Base-by-base conservation (phyloP, 495 filamentous ascomycete genomes). In the Aspergillus carlsbadensis region DNA sequence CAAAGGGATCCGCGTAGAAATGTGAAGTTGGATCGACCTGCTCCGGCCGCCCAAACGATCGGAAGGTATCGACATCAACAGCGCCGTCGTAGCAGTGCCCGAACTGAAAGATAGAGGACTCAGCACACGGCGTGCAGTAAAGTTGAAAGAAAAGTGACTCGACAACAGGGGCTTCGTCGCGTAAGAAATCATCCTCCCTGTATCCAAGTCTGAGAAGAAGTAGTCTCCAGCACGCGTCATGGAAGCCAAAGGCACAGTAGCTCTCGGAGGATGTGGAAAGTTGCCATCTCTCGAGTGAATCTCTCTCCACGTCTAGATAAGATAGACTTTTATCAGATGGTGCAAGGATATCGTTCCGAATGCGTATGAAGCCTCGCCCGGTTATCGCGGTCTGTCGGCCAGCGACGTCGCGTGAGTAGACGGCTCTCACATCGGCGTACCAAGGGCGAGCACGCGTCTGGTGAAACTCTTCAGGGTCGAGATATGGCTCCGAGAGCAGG, bases 141-240 rank as follows among this genome's bases (percentile, higher is more conserved):
- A 59, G 52, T 39, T 56, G 56, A 31, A 45, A 40, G 34, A 58
- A 63, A 20, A 63, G 44, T 14, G 51, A 56, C 39, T 45, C 11
- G 7, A 29, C 44, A 33, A 68, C 51, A 10, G 34, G 6, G 0
- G 5, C 10, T 17, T 56, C 53, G 49, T 37, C 2, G 2, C 22
- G 18, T n/a, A n/a, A n/a, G n/a, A n/a, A n/a, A n/a, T n/a, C n/a
- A n/a, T n/a, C n/a, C n/a, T n/a, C n/a, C n/a, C n/a, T n/a, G 13
- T 57, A 43, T n/a, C 56, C 37, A 18, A 64, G 29, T 49, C 65
- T 46, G 7, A 53, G 51, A 20, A 52, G 52, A 29, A 63, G 52
- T 47, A 63, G 17, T 53, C 18, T 50, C 60, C 60, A 63, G 56
- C 60, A 63, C 5, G 60, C 52, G 50, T 56, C 31, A 43, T 63